Evolutionary conservation across 805 yeast genomes (phyloP).

Genomic region (Myxozyma kluyveri): DNA sequence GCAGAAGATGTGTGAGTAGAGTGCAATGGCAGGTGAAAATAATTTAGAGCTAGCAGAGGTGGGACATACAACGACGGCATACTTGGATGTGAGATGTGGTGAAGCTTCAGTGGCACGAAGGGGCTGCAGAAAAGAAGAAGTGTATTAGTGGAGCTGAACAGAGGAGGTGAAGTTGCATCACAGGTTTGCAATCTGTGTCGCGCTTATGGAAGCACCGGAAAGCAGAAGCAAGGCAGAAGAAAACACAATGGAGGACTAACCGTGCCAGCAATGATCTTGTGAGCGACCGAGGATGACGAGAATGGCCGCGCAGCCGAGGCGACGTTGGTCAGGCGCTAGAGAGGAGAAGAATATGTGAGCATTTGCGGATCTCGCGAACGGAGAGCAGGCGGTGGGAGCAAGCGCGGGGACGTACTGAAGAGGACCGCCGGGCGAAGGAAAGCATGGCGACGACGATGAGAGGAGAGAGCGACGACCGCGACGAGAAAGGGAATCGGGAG

Average conservation of each 20-base stretch:
- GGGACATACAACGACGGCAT: slow-evolving; percentile 61
- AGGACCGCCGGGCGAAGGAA: slow-evolving; percentile 17
- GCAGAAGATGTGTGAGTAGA: background rate
- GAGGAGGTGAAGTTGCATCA: background rate
- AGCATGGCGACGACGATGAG: slow-evolving; percentile 7
- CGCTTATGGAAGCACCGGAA: too few relatives aligned
- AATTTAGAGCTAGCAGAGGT: background rate
- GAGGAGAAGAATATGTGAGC: background rate
- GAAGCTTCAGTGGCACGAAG: slow-evolving; percentile 49
- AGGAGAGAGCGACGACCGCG: slow-evolving; percentile 1
- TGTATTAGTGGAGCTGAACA: background rate
- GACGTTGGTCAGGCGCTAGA: background rate
- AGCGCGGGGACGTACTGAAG: slow-evolving; percentile 11
- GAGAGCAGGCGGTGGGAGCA: background rate
- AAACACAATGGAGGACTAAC: slow-evolving; percentile 22
- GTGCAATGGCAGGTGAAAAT: too few relatives aligned
- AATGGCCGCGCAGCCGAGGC: slow-evolving; percentile 31
- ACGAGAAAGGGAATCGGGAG: background rate
- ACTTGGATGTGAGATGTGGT: slow-evolving; percentile 52
- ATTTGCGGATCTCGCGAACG: background rate
- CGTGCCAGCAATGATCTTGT: slow-evolving; percentile 38
- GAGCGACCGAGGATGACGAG: slow-evolving; percentile 35
- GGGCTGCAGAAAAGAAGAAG: slow-evolving; percentile 27
- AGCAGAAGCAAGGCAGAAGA: background rate
- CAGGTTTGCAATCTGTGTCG: slow-evolving; percentile 31